Evolutionary conservation across 768 basidiomycete genomes (phyloP), one percentile per base, ranked within the genome.

Genomic region (Galerina sulciceps): DNA sequence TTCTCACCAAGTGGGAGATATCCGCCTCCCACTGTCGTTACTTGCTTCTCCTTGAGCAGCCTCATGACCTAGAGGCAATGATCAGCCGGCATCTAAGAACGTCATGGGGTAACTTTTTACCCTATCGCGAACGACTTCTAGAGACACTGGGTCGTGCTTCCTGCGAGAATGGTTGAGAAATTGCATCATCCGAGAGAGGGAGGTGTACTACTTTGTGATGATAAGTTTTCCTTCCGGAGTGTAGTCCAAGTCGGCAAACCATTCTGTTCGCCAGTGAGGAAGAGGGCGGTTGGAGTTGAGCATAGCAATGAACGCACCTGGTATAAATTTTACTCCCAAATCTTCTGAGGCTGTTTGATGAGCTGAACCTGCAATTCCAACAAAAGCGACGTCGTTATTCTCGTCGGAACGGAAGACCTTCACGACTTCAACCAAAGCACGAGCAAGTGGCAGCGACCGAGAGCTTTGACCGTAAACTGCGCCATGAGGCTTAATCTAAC

Each of bases 211-310:
- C 85, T 84, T 81, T 9, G 86, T 86, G 55, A 87, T 87, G 37
- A 88, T 65, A 26, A 89, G 73, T 61, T 81, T 82, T 3, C 87
- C 88, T 55, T 81, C 76, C 2, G 76, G 65, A 50, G 71, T 78
- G 61, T 90, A 89, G 17, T 87, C 84, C 26, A 89, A 69, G 65
- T 91, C 87, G 2, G 84, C 85, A 64, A 86, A 89, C 83, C 85
- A 88, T 59, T 88, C 86, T 86, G 55, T 6, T 10, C 14, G 13
- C 15, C n/a, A n/a, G 14, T 38, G 26, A 36, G n/a, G 2, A 49
- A n/a, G n/a, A n/a, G 20, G 20, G n/a, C 23, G 26, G 10, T 31
- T 20, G 3, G 31, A 20, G 10, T 26, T 31, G 26, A 17, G 36
- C 10, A 35, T 17, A 41, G 38, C 26, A 26, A 26, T 26, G 26